phyloP scores from a whole-genome alignment of 202 grass and related monocot species.

The Digitaria exilis region DNA sequence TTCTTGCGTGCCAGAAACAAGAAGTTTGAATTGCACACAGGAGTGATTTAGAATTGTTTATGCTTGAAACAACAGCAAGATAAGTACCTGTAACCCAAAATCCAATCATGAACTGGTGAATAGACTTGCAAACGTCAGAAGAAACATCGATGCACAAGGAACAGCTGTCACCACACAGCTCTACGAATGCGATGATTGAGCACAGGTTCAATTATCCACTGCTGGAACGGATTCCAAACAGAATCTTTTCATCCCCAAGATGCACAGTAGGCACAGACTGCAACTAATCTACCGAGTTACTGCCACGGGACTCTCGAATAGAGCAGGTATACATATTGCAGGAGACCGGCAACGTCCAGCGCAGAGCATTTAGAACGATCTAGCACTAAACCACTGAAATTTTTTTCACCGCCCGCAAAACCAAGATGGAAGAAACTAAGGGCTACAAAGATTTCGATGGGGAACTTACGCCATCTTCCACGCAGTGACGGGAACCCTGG shows the following conservation, averaged over 20 bases:
- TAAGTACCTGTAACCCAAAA: not conserved
- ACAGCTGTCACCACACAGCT: not conserved
- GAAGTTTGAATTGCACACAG: not conserved
- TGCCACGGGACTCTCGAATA: not conserved
- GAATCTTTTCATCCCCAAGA: not conserved
- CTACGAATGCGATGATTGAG: not conserved
- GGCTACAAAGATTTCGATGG: not conserved
- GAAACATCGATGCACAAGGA: not conserved
- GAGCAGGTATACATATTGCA: not conserved
- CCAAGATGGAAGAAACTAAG: not conserved
- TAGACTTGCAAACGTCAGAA: not conserved
- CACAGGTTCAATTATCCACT: not conserved
- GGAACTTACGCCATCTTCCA: slow-evolving; percentile 44
- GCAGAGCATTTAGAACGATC: not conserved
- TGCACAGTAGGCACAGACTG: not conserved
- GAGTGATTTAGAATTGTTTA: not conserved
- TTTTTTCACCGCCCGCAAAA: not conserved
- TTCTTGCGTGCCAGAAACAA: not conserved
- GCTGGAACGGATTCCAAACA: not conserved
- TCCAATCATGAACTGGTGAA: not conserved
- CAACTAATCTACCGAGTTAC: not conserved
- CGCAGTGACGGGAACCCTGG: not conserved
- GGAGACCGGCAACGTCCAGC: not conserved
- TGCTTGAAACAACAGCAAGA: not conserved
- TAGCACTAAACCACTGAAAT: not conserved